These are phyloP conservation scores for cucumber (Cucumis sativus) DNA, from an alignment of 306 rosid species.

Conservation along the genomic window DNA sequence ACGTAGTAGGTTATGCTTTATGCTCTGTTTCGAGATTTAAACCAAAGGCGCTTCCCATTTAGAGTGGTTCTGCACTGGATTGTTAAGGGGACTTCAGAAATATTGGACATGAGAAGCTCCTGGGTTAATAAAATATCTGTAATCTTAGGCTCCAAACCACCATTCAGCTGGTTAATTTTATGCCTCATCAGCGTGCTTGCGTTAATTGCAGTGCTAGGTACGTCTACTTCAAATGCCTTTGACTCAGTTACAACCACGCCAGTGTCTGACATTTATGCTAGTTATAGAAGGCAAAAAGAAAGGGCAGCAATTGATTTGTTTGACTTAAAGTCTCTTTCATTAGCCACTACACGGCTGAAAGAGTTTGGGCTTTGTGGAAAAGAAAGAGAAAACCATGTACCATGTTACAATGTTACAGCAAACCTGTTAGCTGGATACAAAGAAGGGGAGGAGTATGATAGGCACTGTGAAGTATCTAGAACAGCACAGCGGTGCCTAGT, in stretches of 20 bases:
- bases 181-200: slow-evolving; percentile 57
- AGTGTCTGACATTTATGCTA: slow-evolving; percentile 48
- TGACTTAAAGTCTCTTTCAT: slow-evolving; percentile 63
- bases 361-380: slow-evolving; percentile 73
- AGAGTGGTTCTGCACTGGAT: slow-evolving; percentile 24
- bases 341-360: slow-evolving; percentile 33
- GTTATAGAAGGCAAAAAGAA: slow-evolving; percentile 87
- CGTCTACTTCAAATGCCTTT: slow-evolving; percentile 50
- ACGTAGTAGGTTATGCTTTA: slow-evolving; percentile 33
- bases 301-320: slow-evolving; percentile 70
- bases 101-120: slow-evolving; percentile 81
- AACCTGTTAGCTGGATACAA: slow-evolving; percentile 53
- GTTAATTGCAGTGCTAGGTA: slow-evolving; percentile 50
- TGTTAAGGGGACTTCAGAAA: slow-evolving; percentile 15
- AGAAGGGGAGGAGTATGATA: slow-evolving; percentile 83
- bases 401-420: slow-evolving; percentile 82
- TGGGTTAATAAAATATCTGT: slow-evolving; percentile 63
- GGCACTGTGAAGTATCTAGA: slow-evolving; percentile 59
- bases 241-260: slow-evolving; percentile 28
- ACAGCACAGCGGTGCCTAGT: slow-evolving; percentile 52
- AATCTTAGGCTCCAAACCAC: slow-evolving; percentile 57
- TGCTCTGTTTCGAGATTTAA: slow-evolving; percentile 34
- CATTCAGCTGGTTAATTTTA: slow-evolving; percentile 62
- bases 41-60: slow-evolving; percentile 19
- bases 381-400: slow-evolving; percentile 79